These are phyloP conservation scores for Lipomyces chichibuensis DNA, from an alignment of 805 yeast genomes.

Conservation along the genomic window DNA sequence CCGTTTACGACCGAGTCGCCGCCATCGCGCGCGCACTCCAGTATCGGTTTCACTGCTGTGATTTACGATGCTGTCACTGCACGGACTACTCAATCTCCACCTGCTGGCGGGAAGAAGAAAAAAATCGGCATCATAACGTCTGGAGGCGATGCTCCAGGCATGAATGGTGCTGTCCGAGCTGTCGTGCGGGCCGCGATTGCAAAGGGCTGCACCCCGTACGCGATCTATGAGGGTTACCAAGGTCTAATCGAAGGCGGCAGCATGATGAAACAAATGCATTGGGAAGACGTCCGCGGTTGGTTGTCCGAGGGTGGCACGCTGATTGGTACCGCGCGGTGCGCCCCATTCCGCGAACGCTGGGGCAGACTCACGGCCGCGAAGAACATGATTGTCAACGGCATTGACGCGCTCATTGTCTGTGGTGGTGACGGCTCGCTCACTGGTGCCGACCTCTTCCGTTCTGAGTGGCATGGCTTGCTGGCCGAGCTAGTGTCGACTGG, in stretches of 20 bases:
- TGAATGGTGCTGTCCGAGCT: conserved; percentile 95
- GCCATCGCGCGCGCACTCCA: conserved; percentile 7
- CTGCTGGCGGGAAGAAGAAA: conserved; percentile 44
- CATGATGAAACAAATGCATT: conserved; percentile 71
- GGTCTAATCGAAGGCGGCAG: conserved; percentile 90
- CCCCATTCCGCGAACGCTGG: conserved; percentile 77
- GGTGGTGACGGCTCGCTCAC: conserved; percentile 99
- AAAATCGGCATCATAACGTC: conserved; percentile 95
- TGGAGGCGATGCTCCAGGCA: conserved; percentile 99
- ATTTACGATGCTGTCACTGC: not conserved
- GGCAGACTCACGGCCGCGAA: conserved; percentile 85
- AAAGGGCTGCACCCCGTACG: conserved; percentile 86
- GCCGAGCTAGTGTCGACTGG: conserved; percentile 65
- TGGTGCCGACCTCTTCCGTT: conserved; percentile 92
- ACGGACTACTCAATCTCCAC: conserved; percentile 4
- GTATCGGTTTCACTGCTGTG: conserved; percentile 11
- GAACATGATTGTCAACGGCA: conserved; percentile 82
- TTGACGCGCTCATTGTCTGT: conserved; percentile 92
- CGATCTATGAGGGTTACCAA: conserved; percentile 91
- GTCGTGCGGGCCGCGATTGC: conserved; percentile 90
- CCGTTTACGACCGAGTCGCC: conserved; percentile 39
- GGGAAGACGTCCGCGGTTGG: conserved; percentile 97
- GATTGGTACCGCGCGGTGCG: conserved; percentile 95
- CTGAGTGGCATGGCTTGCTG: conserved; percentile 91
- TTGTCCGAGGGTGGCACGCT: conserved; percentile 90